Evolutionary conservation across 345 rosid genomes (phyloP).

Genomic region (Nephelium lappaceum): DNA sequence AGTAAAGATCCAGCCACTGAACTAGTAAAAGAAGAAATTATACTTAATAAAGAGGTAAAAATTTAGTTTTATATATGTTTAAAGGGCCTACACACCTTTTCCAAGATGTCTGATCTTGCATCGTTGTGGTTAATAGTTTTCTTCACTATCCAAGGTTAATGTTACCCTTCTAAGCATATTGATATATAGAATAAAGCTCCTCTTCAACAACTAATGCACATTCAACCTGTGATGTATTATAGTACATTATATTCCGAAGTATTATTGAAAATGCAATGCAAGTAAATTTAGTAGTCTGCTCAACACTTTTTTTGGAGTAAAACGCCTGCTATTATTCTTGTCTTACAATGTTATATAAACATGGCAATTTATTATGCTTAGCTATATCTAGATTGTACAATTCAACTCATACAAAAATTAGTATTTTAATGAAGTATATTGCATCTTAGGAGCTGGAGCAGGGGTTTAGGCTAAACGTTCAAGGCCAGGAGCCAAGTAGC

Average conservation of each 20-base stretch:
- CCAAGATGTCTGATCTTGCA: background rate
- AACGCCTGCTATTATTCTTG: too few species aligned
- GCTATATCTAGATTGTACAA: background rate
- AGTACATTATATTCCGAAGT: background rate
- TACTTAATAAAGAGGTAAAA: slow-evolving; percentile 37
- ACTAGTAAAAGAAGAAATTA: slow-evolving; percentile 23
- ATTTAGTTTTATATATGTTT: background rate
- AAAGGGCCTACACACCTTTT: background rate
- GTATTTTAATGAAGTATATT: background rate
- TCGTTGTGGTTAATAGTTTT: background rate
- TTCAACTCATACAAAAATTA: background rate
- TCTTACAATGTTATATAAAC: background rate
- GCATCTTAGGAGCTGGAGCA: slow-evolving; percentile 38
- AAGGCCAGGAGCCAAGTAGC: slow-evolving; percentile 36
- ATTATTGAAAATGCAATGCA: background rate
- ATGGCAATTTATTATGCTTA: background rate
- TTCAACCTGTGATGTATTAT: background rate
- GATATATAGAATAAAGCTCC: background rate
- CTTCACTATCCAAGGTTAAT: background rate
- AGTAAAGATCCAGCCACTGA: slow-evolving; percentile 28
- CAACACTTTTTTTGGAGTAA: background rate
- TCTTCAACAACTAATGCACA: background rate
- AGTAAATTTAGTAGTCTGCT: background rate
- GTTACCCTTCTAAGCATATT: background rate
- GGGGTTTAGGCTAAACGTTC: slow-evolving; percentile 4